Evolutionary conservation across 345 rosid genomes (phyloP), one percentile per base, ranked within the genome.

Genomic region (Angophora floribunda): DNA sequence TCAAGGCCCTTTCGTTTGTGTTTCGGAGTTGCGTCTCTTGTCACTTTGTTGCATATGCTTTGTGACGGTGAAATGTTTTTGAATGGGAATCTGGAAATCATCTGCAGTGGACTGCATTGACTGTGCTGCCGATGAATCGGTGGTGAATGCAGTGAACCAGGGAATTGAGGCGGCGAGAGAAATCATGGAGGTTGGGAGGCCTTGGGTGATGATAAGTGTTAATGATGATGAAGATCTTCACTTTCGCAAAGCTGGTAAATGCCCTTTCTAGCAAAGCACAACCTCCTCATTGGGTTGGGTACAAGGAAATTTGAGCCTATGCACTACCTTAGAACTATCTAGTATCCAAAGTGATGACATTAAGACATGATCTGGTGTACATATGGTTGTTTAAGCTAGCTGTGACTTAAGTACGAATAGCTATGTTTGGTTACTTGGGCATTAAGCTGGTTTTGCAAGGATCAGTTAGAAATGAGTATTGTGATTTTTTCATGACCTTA

Each of bases 201-300:
- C 96, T 65, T 95, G 95, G 96, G 94, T 93, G 52, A 95, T 95
- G 96, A 92, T 95, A 24, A 94, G 95, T 89, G 92, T 93, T 84
- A 94, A 95, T 70, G 95, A 95, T 78, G 95, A 95, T 41, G 92
- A 92, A 57, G 96, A 95, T 91, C 95, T 94, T 87, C 95, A 94
- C 88, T 94, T 95, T 89, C 94, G 95, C 28, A 94, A 95, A 92
- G 95, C 96, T 4, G 94, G 96, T 95, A 85, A 44, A 47, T 61
- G 79, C 24, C 51, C 51, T 53, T 87, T 52, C 17, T 26, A 36
- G 28, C 2, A 3, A 85, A 85, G 86, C 9, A 5, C 24, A 30
- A 6, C 24, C 28, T 51, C 22, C 41, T 85, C 59, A 17, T 85
- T 30, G 9, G 86, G n/a, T 52, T 51, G 24, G 49, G 45, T 19